Percentiles rank a stretch among this genome's conserved stretches.
Evolutionary conservation across 2,329 filamentous ascomycete species (phyloP).

Genomic region (Aspergillus fumigatiaffinis): DNA sequence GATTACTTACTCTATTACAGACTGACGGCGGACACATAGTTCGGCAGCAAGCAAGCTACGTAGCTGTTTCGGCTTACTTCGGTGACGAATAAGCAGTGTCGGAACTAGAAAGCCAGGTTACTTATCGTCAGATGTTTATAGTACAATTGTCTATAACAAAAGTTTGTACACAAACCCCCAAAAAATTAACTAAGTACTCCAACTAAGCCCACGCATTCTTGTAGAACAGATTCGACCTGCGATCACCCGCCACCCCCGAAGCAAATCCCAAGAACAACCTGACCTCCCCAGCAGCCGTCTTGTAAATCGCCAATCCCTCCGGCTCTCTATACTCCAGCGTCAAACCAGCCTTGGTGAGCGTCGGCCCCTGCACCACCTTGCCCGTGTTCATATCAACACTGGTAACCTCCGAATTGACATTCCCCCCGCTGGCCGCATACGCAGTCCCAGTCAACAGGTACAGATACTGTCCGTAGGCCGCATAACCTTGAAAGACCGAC

Average conservation of each 20-base stretch:
- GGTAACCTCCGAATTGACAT: slow-evolving; percentile 16
- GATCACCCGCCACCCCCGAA: slow-evolving; percentile 13
- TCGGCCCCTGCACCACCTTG: slow-evolving; percentile 15
- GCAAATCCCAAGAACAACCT: slow-evolving; percentile 21
- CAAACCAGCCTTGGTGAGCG: slow-evolving; percentile 17
- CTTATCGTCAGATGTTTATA: no score
- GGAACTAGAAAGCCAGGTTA: no score
- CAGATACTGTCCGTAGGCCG: slow-evolving; percentile 15
- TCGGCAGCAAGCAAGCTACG: no score
- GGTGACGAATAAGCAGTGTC: no score
- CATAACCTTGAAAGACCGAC: slow-evolving; percentile 13
- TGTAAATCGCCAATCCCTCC: slow-evolving; percentile 20
- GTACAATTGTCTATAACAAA: not conserved
- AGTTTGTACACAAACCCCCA: not conserved
- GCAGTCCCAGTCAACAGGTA: slow-evolving; percentile 15
- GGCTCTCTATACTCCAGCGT: slow-evolving; percentile 18
- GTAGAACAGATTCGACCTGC: slow-evolving; percentile 18
- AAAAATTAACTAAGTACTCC: no score
- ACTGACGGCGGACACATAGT: no score
- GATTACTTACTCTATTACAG: no score
- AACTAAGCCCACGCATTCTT: slow-evolving; percentile 17
- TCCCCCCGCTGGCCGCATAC: slow-evolving; percentile 9
- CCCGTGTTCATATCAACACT: slow-evolving; percentile 19
- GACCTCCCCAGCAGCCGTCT: slow-evolving; percentile 15
- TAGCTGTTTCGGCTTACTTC: no score